Evolutionary conservation across 805 yeast species (phyloP).

Genomic region (Sugiyamaella lignohabitans): DNA sequence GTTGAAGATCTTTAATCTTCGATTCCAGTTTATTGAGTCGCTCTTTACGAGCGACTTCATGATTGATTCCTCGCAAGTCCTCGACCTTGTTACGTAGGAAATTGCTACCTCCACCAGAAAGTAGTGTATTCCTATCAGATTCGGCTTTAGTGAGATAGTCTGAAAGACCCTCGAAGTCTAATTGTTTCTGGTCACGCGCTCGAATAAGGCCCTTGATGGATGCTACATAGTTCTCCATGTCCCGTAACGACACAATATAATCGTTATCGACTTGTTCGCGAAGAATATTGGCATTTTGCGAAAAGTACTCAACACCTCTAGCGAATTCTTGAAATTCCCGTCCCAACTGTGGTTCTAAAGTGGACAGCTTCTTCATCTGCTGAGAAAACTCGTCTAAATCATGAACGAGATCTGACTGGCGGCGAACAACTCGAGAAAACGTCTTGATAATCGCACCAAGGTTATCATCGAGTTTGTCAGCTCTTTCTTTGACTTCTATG

Average conservation of each 20-base stretch:
- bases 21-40: constrained; percentile 45
- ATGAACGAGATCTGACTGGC: constrained; percentile 62
- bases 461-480: constrained; percentile 81
- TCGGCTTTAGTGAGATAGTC: constrained; percentile 71
- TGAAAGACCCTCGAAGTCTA: constrained; percentile 80
- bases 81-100: constrained; percentile 53
- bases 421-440: constrained; percentile 62
- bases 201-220: constrained; percentile 65
- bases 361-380: constrained; percentile 63
- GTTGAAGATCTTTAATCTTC: constrained; percentile 43
- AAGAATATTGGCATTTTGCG: constrained; percentile 39
- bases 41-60: constrained; percentile 48
- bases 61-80: constrained; percentile 57
- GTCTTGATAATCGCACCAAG: constrained; percentile 71
- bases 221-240: constrained; percentile 72
- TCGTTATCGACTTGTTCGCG: constrained; percentile 62
- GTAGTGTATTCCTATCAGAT: constrained; percentile 52
- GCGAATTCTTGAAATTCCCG: constrained; percentile 40
- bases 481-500: constrained; percentile 71
- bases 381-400: constrained; percentile 67
- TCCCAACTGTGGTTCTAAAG: constrained; percentile 41
- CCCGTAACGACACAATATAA: constrained; percentile 75
- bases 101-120: constrained; percentile 46
- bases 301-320: constrained; percentile 40
- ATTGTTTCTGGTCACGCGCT: constrained; percentile 81